Conservation (phyloP, 306 rosid species). For the Benincasa hispida region DNA sequence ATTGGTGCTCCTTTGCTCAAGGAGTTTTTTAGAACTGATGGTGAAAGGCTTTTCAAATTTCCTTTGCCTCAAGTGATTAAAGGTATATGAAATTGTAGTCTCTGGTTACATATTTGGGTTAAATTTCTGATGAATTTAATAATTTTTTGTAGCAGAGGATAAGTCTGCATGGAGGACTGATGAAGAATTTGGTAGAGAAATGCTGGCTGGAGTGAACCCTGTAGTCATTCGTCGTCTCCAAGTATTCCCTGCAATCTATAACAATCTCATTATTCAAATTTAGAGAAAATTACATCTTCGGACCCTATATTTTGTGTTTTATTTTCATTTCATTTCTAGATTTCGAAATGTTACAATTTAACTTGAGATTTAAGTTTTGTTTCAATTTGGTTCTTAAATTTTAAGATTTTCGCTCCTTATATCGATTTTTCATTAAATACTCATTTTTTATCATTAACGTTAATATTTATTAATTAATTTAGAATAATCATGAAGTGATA, state of each 20-base stretch:
- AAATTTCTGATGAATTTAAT: not conserved
- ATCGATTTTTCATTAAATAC: no score
- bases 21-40: conserved; percentile 65
- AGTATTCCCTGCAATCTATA: conserved; percentile 22
- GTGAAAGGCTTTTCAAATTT: conserved; percentile 40
- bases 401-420: no score
- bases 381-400: no score
- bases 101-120: not conserved
- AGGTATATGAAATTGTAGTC: conserved; percentile 27
- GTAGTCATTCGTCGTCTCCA: conserved; percentile 45
- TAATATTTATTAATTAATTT: no score
- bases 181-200: conserved; percentile 82
- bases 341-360: no score
- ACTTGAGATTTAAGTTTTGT: no score
- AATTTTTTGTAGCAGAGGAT: conserved; percentile 33
- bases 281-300: not conserved
- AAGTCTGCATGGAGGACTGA: conserved; percentile 79
- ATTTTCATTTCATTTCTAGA: no score
- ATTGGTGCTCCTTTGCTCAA: conserved; percentile 47
- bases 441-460: no score
- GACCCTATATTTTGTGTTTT: no score
- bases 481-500: no score
- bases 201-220: conserved; percentile 83
- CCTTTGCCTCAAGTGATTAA: conserved; percentile 79
- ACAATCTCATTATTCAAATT: not conserved